Evolutionary conservation across 257 asterid genomes (phyloP), one percentile per base, ranked within the genome.

Genomic region (Ligustrum vulgare): DNA sequence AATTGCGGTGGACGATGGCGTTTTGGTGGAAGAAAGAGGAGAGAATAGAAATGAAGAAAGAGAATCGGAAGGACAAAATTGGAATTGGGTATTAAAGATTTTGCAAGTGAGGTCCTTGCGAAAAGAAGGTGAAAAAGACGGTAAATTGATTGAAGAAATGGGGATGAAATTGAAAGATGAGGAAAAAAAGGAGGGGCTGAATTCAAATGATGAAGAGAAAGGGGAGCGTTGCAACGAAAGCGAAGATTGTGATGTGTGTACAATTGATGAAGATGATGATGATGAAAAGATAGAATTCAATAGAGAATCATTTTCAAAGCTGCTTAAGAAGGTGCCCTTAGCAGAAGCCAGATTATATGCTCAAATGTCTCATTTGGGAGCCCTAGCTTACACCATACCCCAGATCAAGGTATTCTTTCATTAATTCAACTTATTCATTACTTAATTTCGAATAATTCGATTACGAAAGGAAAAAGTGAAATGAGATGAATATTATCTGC

Each of bases 271-370:
- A 66, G 89, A 81, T 45, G 91, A 84, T 11, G 91, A 84, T 11
- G 93, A 70, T 5, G 90, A 90, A 63, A 87, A 67, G 39, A 74
- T 90, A 34, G 83, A 82, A 43, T 95, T 95, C 7, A 87, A 90
- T 81, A 83, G 84, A 51, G 87, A 90, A 72, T 90, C 97, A 12
- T 95, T 93, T 74, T 84, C 96, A 5, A 95, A 91, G 80, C 86
- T 95, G 45, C 89, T 95, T 9, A 80, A 80, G 20, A 91, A 82
- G 82, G 99, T 95, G 82, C 82, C 99, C 6, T 82, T 95, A 78
- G 80, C 82, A 9, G 97, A 93, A 83, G 94, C 97, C 69, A 85
- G 97, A 74, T 89, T 89, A 73, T 91, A 90, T 85, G 91, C 97
- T 63, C 82, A 78, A 70, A 78, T 95, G 94, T 89, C 97, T 70